These are phyloP conservation scores for Diaporthe sp. DNA, from an alignment of 2,329 filamentous ascomycete species.

Conservation along the genomic window DNA sequence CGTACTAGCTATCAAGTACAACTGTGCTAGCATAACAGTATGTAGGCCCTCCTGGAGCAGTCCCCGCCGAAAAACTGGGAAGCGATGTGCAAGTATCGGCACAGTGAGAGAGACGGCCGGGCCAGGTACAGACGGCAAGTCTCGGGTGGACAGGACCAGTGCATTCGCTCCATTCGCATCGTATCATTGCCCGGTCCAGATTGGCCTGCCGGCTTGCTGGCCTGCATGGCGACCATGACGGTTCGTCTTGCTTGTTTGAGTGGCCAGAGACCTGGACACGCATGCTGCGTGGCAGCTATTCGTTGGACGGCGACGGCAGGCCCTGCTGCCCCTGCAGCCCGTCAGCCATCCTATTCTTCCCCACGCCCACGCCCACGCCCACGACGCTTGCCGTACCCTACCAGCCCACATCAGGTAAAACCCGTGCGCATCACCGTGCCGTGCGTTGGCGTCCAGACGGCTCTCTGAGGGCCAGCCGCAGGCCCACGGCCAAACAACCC, in stretches of 20 bases:
- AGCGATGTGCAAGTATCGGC: conserved; percentile 17
- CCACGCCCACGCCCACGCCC: conserved; percentile 17
- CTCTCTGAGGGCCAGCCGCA: conserved; percentile 10
- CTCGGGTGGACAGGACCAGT: conserved; percentile 22
- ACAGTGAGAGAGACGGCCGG: conserved; percentile 32
- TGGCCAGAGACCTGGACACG: conserved; percentile 24
- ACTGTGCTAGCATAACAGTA: neutral
- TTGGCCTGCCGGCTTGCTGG: conserved; percentile 15
- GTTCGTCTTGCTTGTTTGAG: conserved; percentile 28
- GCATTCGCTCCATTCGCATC: conserved; percentile 19
- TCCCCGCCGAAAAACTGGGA: neutral
- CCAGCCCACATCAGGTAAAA: conserved; percentile 19
- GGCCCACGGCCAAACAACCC: conserved; percentile 27
- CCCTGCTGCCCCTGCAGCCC: conserved; percentile 17
- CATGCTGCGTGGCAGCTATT: conserved; percentile 39
- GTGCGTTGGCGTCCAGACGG: conserved; percentile 34
- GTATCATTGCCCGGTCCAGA: conserved; percentile 22
- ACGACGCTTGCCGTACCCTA: neutral
- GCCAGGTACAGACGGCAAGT: conserved; percentile 22
- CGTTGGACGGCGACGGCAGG: conserved; percentile 36
- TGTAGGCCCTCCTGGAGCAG: neutral
- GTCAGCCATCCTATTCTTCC: conserved; percentile 37
- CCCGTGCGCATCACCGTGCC: conserved; percentile 37
- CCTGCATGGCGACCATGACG: conserved; percentile 23
- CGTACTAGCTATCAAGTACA: neutral